Evolutionary conservation across 2,329 filamentous ascomycete genomes (phyloP), one percentile per base, ranked within the genome.

Genomic region (Aspergillus floridensis): DNA sequence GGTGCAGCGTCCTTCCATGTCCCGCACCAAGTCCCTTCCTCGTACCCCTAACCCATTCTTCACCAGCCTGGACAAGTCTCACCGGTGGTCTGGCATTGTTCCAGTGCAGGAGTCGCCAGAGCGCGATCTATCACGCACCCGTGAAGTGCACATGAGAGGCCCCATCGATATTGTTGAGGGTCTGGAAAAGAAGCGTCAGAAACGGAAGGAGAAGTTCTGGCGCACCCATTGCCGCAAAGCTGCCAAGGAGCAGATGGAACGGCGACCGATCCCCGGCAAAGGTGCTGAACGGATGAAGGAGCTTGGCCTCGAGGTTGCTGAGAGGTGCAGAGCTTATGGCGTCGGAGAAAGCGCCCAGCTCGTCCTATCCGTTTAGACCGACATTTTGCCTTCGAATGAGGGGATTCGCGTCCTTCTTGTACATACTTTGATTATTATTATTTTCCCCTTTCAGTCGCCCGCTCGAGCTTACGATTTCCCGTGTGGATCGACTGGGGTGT

Each of bases 141-240:
- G 74, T 14, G 83, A 88, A 53, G 79, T 86, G 47, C 92, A 95
- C 64, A 85, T 91, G 10, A 90, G 95, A 63, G 92, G 92, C n/a
- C 93, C 95, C 38, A 96, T 99, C 66, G 95, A 98, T 76, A 99
- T 97, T 62, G 91, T 97, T 76, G 96, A 96, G 75, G 95, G 95
- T 8, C 84, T 99, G 1, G 95, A 99, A 79, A 89, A 91, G 77
- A 98, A 96, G 80, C 89, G 93, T 26, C 91, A 95, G 79, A 88
- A 95, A 65, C 90, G 95, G 67, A 92, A 90, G 78, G 93, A 98
- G 77, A 96, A 97, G 77, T 90, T 92, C 70, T 89, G 91, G 73
- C 89, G 93, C 69, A 95, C 96, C 74, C 89, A 93, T 72, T 96
- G 91, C 79, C 88, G 92, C 72, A 91, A 92, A 69, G 88, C 88